phyloP scores from a whole-genome alignment of 345 rosid genomes.

The Theobroma cacao region DNA sequence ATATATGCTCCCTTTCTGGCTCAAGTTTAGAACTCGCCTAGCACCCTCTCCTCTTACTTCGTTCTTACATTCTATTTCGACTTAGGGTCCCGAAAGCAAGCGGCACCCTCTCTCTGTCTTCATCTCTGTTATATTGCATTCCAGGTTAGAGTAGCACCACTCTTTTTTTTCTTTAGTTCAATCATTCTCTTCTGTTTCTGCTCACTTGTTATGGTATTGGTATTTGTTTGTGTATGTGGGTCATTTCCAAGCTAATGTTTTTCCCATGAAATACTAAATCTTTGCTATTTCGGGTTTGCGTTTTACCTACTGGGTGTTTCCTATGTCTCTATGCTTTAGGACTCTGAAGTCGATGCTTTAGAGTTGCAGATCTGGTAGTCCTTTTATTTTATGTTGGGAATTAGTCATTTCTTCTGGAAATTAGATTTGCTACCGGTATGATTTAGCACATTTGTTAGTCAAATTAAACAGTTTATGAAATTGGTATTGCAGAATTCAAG shows the following conservation, averaged over 20 bases:
- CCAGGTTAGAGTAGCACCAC: background rate
- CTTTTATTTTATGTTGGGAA: background rate
- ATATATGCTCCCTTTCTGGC: background rate
- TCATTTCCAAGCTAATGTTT: background rate
- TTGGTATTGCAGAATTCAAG: constrained; percentile 3
- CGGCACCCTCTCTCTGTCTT: background rate
- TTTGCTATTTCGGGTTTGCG: background rate
- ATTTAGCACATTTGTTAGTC: background rate
- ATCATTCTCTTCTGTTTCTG: background rate
- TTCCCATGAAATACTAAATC: background rate
- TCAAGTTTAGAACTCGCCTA: background rate
- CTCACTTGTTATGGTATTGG: background rate
- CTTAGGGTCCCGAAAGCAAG: too few relatives aligned
- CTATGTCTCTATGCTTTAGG: background rate
- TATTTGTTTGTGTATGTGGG: background rate
- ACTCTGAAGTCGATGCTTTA: background rate
- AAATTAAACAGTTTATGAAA: background rate
- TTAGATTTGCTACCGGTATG: background rate
- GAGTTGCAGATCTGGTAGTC: background rate
- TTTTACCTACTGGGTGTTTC: background rate
- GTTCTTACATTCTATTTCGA: background rate
- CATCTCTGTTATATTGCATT: background rate
- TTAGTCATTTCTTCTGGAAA: background rate
- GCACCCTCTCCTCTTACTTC: background rate
- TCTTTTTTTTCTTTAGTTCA: background rate